Evolutionary conservation across 139 green algal genomes (phyloP), one percentile per base, ranked within the genome.

Genomic region (Parachlorella kessleri): DNA sequence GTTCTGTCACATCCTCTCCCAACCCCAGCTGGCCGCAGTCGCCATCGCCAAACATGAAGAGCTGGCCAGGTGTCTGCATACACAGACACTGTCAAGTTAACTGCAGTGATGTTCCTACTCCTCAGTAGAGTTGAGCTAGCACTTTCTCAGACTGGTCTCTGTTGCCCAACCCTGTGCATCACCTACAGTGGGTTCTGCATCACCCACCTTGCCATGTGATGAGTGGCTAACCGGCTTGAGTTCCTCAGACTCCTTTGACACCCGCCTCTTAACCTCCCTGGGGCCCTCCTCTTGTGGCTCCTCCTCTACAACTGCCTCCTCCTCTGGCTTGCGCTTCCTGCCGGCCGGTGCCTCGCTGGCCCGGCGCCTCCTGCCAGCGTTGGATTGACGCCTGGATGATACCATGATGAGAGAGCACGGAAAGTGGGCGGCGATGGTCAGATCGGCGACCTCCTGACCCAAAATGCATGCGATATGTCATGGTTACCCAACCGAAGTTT

Each of bases 1-100:
- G 70, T 70, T 91, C 87, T 3, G 78, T 87, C 0, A 88, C 80
- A n/a, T 91, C 88, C 69, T 93, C 88, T 6, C 88, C 88, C 42
- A 88, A 67, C 14, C 89, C 91, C 39, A 94, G 85, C 75, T 94
- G 91, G 3, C 89, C 91, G 76, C 84, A 91, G 83, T 92, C 88
- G 5, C 88, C 91, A 7, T 87, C 79, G 9, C 88, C 88, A 73
- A 88, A 74, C 55, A 93, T 70, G 67, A 88, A 93, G 21, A 93
- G 26, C 14, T 83, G 30, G 5, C 77, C 88, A 2, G 84, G 24
- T 30, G 83, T 77, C 88, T 92, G 88, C 38, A 9, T 24, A 21
- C 39, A 23, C 1, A 70, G 6, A 33, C 3, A n/a, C 7, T 40
- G 9, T 35, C 23, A 2, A 3, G 6, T n/a, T n/a, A 73, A 39